phyloP scores from a whole-genome alignment of 208 protist species.

The Trypanosoma brucei region DNA sequence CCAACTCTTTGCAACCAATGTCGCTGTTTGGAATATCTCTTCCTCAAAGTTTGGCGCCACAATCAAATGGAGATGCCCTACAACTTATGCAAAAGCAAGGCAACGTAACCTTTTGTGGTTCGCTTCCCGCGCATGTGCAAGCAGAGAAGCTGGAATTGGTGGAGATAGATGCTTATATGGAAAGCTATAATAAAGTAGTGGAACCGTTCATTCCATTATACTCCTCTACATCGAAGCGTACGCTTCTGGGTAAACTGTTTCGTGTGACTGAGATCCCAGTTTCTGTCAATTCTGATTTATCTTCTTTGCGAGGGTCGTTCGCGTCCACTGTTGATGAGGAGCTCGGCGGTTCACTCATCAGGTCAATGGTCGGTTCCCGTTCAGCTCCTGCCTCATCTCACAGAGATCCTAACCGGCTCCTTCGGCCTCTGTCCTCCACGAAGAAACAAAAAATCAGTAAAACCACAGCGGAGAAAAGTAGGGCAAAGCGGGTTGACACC shows the following conservation, averaged over 20 bases:
- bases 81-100: conserved; percentile 3
- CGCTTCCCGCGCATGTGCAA: conserved; percentile 30
- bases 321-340: neutral
- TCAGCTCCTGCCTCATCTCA: neutral
- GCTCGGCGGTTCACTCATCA: neutral
- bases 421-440: conserved; percentile 15
- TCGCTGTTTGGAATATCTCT: conserved; percentile 10
- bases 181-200: conserved; percentile 62
- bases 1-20: conserved; percentile 68
- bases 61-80: conserved; percentile 13
- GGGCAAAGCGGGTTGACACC: neutral
- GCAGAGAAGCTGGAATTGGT: conserved; percentile 16
- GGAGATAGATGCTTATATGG: conserved; percentile 47
- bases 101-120: conserved; percentile 29
- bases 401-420: neutral
- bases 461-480: neutral
- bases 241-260: conserved; percentile 52
- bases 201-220: conserved; percentile 57
- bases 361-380: neutral
- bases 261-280: conserved; percentile 49
- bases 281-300: neutral
- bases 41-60: neutral
- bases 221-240: conserved; percentile 31
- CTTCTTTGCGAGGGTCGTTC: neutral
- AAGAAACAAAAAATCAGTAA: conserved; percentile 4